Percentiles rank a stretch among this genome's conserved stretches.
These are phyloP conservation scores for Dactylonectria macrodidyma DNA, from an alignment of 2,329 filamentous ascomycete genomes.

Conservation along the genomic window DNA sequence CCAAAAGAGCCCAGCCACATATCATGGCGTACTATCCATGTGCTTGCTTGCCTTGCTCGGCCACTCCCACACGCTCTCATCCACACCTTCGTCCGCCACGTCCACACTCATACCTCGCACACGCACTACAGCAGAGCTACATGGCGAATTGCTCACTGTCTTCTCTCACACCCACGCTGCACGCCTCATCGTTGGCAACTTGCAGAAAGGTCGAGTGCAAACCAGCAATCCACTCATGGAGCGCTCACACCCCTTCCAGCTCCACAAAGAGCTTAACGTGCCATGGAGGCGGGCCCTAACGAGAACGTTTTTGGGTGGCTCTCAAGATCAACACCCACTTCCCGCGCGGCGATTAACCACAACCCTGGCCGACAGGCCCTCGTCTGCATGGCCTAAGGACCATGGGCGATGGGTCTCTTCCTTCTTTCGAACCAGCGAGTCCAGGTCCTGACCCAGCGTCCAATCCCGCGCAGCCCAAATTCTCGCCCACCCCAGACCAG, in stretches of 20 bases:
- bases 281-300: slow-evolving; percentile 30
- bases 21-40: slow-evolving; percentile 14
- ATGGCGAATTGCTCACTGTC: background rate
- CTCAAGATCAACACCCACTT: slow-evolving; percentile 47
- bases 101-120: background rate
- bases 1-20: slow-evolving; percentile 20
- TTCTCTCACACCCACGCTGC: background rate
- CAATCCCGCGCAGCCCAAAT: slow-evolving; percentile 27
- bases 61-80: slow-evolving; percentile 13
- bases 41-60: slow-evolving; percentile 5
- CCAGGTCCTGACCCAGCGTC: slow-evolving; percentile 14
- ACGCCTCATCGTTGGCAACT: background rate
- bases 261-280: slow-evolving; percentile 28
- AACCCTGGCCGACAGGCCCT: slow-evolving; percentile 32
- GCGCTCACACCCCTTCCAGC: slow-evolving; percentile 15
- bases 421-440: slow-evolving; percentile 3
- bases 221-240: slow-evolving; percentile 11
- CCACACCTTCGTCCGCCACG: background rate
- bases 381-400: slow-evolving; percentile 23
- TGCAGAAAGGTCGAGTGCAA: slow-evolving; percentile 7
- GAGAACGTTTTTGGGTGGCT: slow-evolving; percentile 32
- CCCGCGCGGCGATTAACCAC: slow-evolving; percentile 41
- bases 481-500: slow-evolving; percentile 27
- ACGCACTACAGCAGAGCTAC: background rate
- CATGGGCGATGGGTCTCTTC: slow-evolving; percentile 14